Evolutionary conservation across 2,329 filamentous ascomycete genomes (phyloP).

Genomic region (Colletotrichum endophyticum): DNA sequence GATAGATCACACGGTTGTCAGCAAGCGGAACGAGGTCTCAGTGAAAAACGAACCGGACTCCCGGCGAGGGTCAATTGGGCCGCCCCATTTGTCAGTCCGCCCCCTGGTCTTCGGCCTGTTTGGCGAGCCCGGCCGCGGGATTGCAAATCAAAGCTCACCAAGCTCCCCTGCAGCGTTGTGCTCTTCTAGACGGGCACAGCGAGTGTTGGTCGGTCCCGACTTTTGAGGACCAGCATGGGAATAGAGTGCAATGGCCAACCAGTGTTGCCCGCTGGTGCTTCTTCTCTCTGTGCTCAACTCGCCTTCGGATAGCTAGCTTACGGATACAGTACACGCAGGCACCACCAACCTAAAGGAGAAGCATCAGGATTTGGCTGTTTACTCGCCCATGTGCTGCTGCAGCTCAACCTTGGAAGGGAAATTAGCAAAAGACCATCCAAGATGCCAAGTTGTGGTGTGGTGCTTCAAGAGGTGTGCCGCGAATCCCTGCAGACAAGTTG

Average conservation of each 20-base stretch:
- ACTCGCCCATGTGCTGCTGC: constrained; percentile 16
- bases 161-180: neutral
- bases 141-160: constrained; percentile 10
- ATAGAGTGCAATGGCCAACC: neutral
- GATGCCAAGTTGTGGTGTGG: constrained; percentile 14
- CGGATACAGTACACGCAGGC: neutral
- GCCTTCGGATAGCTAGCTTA: neutral
- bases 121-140: neutral
- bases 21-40: neutral
- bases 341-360: neutral
- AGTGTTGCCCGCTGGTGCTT: neutral
- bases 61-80: neutral
- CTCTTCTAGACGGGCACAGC: neutral
- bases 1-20: neutral
- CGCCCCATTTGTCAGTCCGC: neutral
- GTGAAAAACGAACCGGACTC: neutral
- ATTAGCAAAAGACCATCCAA: constrained; percentile 20
- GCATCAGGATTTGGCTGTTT: constrained; percentile 9
- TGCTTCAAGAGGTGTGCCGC: constrained; percentile 18
- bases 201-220: neutral
- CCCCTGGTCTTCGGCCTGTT: neutral
- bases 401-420: constrained; percentile 20
- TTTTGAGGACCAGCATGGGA: neutral
- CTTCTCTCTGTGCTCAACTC: neutral
- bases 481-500: constrained; percentile 11